Percentiles rank a stretch among this genome's conserved stretches.
Conservation (phyloP, 352 stramenopile species). For the Phytopythium vexans region DNA sequence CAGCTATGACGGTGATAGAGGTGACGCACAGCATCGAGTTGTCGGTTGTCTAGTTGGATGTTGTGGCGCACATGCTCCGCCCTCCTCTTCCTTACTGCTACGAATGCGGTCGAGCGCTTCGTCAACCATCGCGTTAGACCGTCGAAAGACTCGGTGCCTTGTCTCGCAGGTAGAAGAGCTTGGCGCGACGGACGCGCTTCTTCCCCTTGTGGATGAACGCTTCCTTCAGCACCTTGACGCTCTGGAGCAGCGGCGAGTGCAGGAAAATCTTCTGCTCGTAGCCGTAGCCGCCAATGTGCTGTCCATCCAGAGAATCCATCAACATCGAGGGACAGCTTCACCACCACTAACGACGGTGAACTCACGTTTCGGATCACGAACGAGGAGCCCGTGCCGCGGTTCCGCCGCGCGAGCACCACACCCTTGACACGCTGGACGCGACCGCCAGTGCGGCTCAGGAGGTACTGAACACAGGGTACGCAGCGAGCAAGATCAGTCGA, state of each 20-base stretch:
- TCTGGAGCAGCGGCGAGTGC: constrained; percentile 86
- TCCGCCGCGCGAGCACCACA: constrained; percentile 76
- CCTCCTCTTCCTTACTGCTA: not conserved
- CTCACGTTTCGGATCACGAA: constrained; percentile 86
- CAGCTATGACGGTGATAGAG: too few species aligned
- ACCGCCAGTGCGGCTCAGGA: constrained; percentile 67
- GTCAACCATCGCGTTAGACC: constrained; percentile 33
- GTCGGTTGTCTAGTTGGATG: not conserved
- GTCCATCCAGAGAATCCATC: not conserved
- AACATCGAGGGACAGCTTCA: not conserved
- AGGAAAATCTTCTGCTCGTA: constrained; percentile 89
- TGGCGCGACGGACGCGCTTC: constrained; percentile 87
- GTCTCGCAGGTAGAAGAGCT: constrained; percentile 88
- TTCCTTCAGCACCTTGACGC: constrained; percentile 84
- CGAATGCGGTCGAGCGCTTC: not conserved
- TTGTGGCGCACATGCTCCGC: not conserved
- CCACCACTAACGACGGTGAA: constrained; percentile 1
- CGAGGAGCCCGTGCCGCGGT: constrained; percentile 76
- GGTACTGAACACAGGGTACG: constrained; percentile 32
- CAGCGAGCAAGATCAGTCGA: constrained; percentile 2
- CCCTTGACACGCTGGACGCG: constrained; percentile 78
- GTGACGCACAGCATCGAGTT: too few species aligned
- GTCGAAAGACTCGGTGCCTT: constrained; percentile 82
- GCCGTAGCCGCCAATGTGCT: constrained; percentile 83
- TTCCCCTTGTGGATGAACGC: constrained; percentile 91